A percentile compares a stretch with the other conserved stretches of the same genome.
phyloP scores from a whole-genome alignment of 305 asterid genomes.

The Withania somnifera region DNA sequence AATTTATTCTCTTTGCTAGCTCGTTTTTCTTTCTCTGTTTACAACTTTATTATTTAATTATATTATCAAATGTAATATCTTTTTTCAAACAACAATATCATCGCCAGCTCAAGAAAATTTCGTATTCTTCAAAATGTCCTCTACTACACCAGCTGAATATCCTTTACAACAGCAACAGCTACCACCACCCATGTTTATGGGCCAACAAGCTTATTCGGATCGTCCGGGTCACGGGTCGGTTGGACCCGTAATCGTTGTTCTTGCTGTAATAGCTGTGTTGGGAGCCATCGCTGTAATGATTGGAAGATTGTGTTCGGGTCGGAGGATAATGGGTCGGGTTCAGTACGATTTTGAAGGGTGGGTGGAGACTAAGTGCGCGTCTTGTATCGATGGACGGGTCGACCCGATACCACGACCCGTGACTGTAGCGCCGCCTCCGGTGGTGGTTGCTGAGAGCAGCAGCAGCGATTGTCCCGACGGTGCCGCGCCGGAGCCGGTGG shows the following conservation, averaged over 20 bases:
- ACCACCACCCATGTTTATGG: slow-evolving; percentile 47
- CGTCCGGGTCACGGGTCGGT: slow-evolving; percentile 65
- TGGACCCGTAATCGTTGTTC: slow-evolving; percentile 71
- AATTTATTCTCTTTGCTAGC: neutral
- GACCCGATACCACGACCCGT: slow-evolving; percentile 22
- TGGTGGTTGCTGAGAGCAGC: slow-evolving; percentile 19
- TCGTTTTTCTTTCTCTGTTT: neutral
- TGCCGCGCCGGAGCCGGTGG: slow-evolving; percentile 7
- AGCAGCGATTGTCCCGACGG: slow-evolving; percentile 9
- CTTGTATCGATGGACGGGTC: slow-evolving; percentile 59
- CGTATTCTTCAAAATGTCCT: slow-evolving; percentile 7
- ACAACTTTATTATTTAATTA: neutral
- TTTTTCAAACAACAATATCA: neutral
- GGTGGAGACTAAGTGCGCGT: slow-evolving; percentile 58
- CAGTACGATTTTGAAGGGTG: slow-evolving; percentile 56
- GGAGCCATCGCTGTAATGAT: slow-evolving; percentile 63
- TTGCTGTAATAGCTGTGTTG: slow-evolving; percentile 50
- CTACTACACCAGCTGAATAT: slow-evolving; percentile 21
- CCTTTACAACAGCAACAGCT: slow-evolving; percentile 18
- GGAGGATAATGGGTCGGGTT: slow-evolving; percentile 52
- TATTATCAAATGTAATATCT: neutral
- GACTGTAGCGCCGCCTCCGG: slow-evolving; percentile 10
- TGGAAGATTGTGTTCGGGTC: slow-evolving; percentile 73
- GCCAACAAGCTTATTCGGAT: slow-evolving; percentile 40
- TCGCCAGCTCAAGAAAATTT: neutral